Conservation (phyloP, 805 yeast genomes). For the Schwanniomyces yamadae region DNA sequence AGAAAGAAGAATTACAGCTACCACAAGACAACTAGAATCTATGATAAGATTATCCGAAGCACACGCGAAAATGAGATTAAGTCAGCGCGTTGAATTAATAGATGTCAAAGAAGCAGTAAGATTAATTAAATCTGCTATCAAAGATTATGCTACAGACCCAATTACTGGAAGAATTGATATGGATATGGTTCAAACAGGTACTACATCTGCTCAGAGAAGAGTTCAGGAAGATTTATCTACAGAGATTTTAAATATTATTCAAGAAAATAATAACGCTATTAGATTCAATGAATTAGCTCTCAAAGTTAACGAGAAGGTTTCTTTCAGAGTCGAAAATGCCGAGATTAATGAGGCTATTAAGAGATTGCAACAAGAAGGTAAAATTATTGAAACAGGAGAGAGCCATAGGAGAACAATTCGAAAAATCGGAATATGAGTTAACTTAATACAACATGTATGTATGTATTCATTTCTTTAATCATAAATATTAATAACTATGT, state of each 20-base stretch:
- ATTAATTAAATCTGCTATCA: slow-evolving; percentile 87
- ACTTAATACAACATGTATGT: slow-evolving; percentile 7
- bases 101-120: slow-evolving; percentile 96
- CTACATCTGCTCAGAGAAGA: slow-evolving; percentile 80
- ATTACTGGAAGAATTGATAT: slow-evolving; percentile 94
- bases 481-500: not conserved
- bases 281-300: slow-evolving; percentile 58
- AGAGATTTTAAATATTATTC: slow-evolving; percentile 56
- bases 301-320: slow-evolving; percentile 63
- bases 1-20: slow-evolving; percentile 93
- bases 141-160: slow-evolving; percentile 98
- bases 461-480: not conserved
- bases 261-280: slow-evolving; percentile 48
- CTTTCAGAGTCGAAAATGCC: slow-evolving; percentile 62
- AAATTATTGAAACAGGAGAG: slow-evolving; percentile 67
- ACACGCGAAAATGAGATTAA: slow-evolving; percentile 92
- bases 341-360: slow-evolving; percentile 70
- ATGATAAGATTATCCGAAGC: slow-evolving; percentile 96
- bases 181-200: slow-evolving; percentile 96
- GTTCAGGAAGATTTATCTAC: slow-evolving; percentile 69
- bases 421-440: slow-evolving; percentile 12
- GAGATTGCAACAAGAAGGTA: slow-evolving; percentile 69
- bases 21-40: slow-evolving; percentile 94
- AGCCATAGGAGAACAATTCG: slow-evolving; percentile 63
- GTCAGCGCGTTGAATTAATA: slow-evolving; percentile 62